Base-by-base conservation (phyloP, 306 rosid genomes). In the Glycyrrhiza uralensis region DNA sequence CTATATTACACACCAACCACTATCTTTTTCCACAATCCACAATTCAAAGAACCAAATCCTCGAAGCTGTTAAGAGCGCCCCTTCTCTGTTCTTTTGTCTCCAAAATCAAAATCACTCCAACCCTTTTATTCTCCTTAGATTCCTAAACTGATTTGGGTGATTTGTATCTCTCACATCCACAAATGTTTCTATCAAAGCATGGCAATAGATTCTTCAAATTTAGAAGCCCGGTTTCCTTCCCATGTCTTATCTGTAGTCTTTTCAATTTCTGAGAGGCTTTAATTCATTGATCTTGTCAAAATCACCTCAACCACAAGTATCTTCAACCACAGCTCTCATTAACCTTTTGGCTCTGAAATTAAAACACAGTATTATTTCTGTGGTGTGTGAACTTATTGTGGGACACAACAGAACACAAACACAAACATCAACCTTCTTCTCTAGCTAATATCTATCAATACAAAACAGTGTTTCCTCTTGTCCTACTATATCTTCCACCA, bases 161-260 rank as follows among this genome's bases (percentile, higher is more conserved):
- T 72, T 65, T 18, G 2, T 9, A 3, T 19, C 69, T 20, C 44
- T 51, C 20, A 36, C 75, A 69, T 46, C 89, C 89, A 82, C 97
- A 85, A 87, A 91, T 89, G 97, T 30, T 2, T 76, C 47, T 47
- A 26, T 70, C 85, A 83, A 84, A 79, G 83, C 75, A 79, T 76
- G 74, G 84, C 80, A 90, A 74, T 73, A 87, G 96, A 81, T 87
- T 82, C 85, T 91, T 89, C 88, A 91, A 91, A 72, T 91, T 88
- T 32, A 88, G 89, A 62, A 61, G 5, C 76, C 69, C 56, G 38
- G 12, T 76, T 72, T 69, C 72, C 1, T 12, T 18, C 82, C 76
- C 22, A 28, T 82, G 67, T 66, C 76, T 66, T 44, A 20, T 55
- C 2, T 1, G 20, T 32, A 36, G 46, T 75, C 81, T 67, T 78